Evolutionary conservation across 768 basidiomycete species (phyloP).

Genomic region (Pilatotrama ljubarskyi): DNA sequence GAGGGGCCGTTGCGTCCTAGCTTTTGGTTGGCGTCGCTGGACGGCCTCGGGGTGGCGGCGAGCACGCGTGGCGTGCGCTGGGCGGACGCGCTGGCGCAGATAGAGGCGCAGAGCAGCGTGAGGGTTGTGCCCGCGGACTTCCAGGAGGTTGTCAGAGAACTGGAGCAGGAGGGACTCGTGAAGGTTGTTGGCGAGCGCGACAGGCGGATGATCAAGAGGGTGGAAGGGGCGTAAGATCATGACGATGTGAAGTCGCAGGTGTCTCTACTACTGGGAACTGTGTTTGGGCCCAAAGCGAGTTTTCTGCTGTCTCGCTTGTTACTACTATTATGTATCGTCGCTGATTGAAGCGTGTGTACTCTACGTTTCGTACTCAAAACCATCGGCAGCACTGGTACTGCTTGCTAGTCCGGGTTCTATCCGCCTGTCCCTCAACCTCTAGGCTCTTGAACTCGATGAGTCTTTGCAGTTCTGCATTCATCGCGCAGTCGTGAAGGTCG

Average conservation of each 20-base stretch:
- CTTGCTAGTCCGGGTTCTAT: too few relatives aligned
- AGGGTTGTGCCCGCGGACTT: constrained; percentile 82
- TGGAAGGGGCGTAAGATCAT: constrained; percentile 45
- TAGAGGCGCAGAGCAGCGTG: constrained; percentile 84
- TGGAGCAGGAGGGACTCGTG: constrained; percentile 85
- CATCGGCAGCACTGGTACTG: too few relatives aligned
- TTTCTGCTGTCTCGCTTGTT: too few relatives aligned
- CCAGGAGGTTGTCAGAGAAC: constrained; percentile 66
- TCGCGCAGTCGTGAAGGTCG: too few relatives aligned
- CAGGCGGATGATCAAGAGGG: constrained; percentile 72
- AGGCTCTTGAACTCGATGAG: too few relatives aligned
- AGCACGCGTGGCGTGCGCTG: constrained; percentile 70
- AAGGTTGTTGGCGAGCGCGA: constrained; percentile 89
- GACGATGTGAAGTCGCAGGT: neutral
- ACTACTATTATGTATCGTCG: too few relatives aligned
- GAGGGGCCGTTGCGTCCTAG: too few relatives aligned
- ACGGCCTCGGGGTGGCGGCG: constrained; percentile 46
- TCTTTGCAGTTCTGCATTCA: too few relatives aligned
- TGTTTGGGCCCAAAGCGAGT: neutral
- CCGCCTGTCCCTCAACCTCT: too few relatives aligned
- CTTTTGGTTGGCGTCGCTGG: constrained; percentile 63
- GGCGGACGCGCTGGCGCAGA: constrained; percentile 74
- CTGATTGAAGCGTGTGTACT: too few relatives aligned
- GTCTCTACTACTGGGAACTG: too few relatives aligned
- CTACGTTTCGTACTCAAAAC: too few relatives aligned